A percentile compares a stretch with the other conserved stretches of the same genome.
Conservation (phyloP, 148 eudicot genomes). For the Vaccinium corymbosum region DNA sequence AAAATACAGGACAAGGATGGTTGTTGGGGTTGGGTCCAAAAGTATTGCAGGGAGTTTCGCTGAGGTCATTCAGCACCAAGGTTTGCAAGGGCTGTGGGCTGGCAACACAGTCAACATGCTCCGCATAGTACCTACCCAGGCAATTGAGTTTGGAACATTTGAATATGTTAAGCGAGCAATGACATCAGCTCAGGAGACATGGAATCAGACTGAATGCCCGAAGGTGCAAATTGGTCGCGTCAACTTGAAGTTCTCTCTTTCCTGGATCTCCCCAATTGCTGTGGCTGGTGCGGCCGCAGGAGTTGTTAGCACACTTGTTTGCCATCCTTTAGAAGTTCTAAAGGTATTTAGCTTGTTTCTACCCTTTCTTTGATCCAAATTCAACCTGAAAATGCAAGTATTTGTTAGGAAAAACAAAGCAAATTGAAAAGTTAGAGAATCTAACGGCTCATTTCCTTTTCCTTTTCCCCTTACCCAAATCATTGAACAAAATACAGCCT, state of each 20-base stretch:
- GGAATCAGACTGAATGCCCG: conserved; percentile 56
- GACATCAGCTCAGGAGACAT: conserved; percentile 72
- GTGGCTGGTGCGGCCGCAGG: conserved; percentile 96
- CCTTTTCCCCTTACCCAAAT: neutral
- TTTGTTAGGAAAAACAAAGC: neutral
- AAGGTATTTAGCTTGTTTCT: conserved; percentile 50
- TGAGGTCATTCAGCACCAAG: conserved; percentile 71
- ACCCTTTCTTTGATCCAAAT: neutral
- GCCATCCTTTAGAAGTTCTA: conserved; percentile 95
- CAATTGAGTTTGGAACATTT: conserved; percentile 90
- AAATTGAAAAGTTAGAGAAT: neutral
- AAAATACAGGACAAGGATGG: conserved; percentile 88
- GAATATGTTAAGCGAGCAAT: conserved; percentile 85
- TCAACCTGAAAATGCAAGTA: neutral
- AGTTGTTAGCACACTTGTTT: conserved; percentile 71
- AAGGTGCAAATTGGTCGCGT: conserved; percentile 59
- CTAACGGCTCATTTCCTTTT: neutral
- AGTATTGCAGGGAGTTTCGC: conserved; percentile 68
- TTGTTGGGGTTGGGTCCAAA: conserved; percentile 91
- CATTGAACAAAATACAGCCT: neutral
- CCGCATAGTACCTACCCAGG: conserved; percentile 91
- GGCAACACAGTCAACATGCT: conserved; percentile 93
- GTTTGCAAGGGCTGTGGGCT: conserved; percentile 93
- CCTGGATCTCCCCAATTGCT: conserved; percentile 92
- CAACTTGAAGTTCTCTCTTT: conserved; percentile 58